phyloP scores from a whole-genome alignment of 2,329 filamentous ascomycete species.

The Dactylellina leptospora region DNA sequence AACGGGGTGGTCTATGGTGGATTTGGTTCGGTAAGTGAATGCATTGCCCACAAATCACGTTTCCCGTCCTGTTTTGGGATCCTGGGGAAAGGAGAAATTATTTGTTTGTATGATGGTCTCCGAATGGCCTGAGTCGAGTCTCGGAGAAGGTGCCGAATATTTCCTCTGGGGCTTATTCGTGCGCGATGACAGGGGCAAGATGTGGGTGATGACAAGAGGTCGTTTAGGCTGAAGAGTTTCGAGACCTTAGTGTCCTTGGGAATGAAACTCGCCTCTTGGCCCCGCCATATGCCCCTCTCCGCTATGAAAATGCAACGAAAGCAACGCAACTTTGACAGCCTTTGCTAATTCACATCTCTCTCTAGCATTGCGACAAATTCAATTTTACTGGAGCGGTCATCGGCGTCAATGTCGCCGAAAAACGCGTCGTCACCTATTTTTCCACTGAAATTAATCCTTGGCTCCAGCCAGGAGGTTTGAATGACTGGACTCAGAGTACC shows the following conservation, averaged over 20 bases:
- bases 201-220: background rate
- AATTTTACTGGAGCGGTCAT: slow-evolving; percentile 63
- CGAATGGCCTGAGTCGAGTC: too few species aligned
- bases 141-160: slow-evolving; percentile 6
- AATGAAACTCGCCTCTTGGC: slow-evolving; percentile 23
- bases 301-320: slow-evolving; percentile 7
- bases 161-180: slow-evolving; percentile 25
- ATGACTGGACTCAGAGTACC: slow-evolving; percentile 58
- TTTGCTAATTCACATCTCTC: background rate
- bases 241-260: background rate
- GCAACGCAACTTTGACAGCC: slow-evolving; percentile 10
- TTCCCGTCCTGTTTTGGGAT: background rate
- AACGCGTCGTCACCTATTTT: slow-evolving; percentile 60
- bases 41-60: background rate
- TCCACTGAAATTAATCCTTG: slow-evolving; percentile 63
- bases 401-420: slow-evolving; percentile 63
- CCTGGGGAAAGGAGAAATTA: slow-evolving; percentile 15
- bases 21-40: slow-evolving; percentile 62
- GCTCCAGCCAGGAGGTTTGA: slow-evolving; percentile 58
- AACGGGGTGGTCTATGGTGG: slow-evolving; percentile 65
- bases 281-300: slow-evolving; percentile 9
- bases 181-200: slow-evolving; percentile 29
- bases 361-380: slow-evolving; percentile 66
- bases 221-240: slow-evolving; percentile 42
- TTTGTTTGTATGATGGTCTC: too few species aligned